Evolutionary conservation across 768 basidiomycete species (phyloP), one percentile per base, ranked within the genome.

Genomic region (Terana coerulea): DNA sequence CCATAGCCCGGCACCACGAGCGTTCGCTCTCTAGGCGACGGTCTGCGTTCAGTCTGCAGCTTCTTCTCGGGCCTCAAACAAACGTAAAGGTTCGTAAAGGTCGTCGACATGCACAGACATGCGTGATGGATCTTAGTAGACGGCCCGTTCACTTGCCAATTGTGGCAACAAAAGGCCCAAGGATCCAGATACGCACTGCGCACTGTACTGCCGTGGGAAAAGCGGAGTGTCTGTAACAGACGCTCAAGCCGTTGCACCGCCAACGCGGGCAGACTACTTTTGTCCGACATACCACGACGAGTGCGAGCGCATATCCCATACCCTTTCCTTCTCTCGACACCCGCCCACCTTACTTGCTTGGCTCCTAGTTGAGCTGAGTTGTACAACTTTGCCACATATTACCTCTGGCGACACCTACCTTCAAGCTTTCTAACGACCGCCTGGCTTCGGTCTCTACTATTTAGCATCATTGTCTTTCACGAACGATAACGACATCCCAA

Each of bases 241-340:
- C n/a, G n/a, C n/a, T n/a, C n/a, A n/a, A n/a, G 39, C 33, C 26
- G 47, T 40, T 37, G 34, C 47, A 48, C 37, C 35, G 47, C 47
- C 35, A 24, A 21, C 47, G 17, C n/a, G 47, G 4, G 11, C 17
- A 8, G 17, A 21, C 45, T 19, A 24, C 45, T 31, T 33, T 46
- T 53, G 33, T 49, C 47, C 17, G 50, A 36, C 39, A 51, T 51
- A 51, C 50, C 33, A 24, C 44, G 36, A 36, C 25, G 9, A 30
- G 17, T 14, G 28, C 26, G 42, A 40, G 39, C 35, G 30, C 36
- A 5, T 22, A 30, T 26, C 46, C 37, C 47, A 24, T 44, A 41
- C 31, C 34, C 40, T 15, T 24, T 48, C 52, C 37, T 34, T 25
- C 9, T 46, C 17, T 33, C 45, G 45, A 46, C 30, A 9, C 15